Base-by-base conservation (phyloP, 176 grass and related monocot genomes). In the Saccharum officinarum region DNA sequence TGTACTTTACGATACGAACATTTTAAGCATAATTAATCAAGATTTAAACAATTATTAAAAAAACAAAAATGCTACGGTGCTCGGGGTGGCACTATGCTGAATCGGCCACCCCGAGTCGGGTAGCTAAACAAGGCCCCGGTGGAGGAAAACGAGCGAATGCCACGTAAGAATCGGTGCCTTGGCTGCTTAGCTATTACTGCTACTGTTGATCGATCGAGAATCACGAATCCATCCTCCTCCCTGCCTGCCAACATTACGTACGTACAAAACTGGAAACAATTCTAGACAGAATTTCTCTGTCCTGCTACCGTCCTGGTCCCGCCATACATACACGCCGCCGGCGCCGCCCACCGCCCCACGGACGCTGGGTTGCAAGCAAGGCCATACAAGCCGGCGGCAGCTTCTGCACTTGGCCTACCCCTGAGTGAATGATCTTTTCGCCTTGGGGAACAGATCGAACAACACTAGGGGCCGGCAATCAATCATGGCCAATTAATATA, bases 261-360 rank as follows among this genome's bases (percentile, higher is more conserved):
- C 65, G 65, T 91, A 87, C 80, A 91, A 89, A 90, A 82, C 39
- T 85, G 77, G 26, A 81, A 28, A 16, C 70, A 73, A 16, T 46
- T 74, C 0, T 22, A 33, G 5, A 3, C 62, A 57, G 46, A 62
- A 25, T 2, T 42, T 52, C 25, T 81, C 22, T 49, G 15, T 31
- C 63, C 78, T 82, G 26, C 82, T 59, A 15, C 76, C 18, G 10
- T 59, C 55, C 18, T 9, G 20, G 55, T 59, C 59, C 68, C 67
- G 20, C 0, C 42, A 41, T 82, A 71, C 78, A 86, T 86, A 77
- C 78, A 65, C 67, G 63, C 81, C 71, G 39, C 55, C 81, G 37
- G 67, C 87, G 61, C 57, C 33, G 73, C 3, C 37, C 37, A 7
- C n/a, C 22, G 44, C 44, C 30, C 46, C 70, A 10, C 23, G 49